Evolutionary conservation across 2,329 filamentous ascomycete species (phyloP).

Genomic region (Emmonsia crescens): DNA sequence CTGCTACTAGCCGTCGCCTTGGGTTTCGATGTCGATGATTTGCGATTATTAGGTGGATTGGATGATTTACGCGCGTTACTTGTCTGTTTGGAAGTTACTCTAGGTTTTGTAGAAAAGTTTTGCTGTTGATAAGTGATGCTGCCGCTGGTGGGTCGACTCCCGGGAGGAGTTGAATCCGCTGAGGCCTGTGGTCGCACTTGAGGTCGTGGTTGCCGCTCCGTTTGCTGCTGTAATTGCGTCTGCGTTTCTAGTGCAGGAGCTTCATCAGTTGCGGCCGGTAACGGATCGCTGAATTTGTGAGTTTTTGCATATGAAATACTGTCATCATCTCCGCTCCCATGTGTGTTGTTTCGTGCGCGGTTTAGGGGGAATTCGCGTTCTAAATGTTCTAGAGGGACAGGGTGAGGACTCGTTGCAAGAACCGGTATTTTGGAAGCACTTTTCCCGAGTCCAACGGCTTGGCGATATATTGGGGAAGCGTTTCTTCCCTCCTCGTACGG

Average conservation of each 20-base stretch:
- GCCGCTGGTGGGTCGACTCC: constrained; percentile 13
- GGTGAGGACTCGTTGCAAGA: constrained; percentile 65
- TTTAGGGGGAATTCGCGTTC: constrained; percentile 62
- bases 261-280: not conserved
- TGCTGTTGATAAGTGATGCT: constrained; percentile 12
- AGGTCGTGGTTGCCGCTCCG: not conserved
- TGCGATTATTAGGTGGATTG: constrained; percentile 29
- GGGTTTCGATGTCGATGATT: constrained; percentile 27
- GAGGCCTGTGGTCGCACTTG: not conserved
- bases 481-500: constrained; percentile 24
- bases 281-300: constrained; percentile 30
- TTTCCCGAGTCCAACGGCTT: constrained; percentile 44
- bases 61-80: constrained; percentile 29
- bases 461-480: constrained; percentile 40
- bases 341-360: constrained; percentile 48
- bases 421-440: constrained; percentile 75
- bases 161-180: constrained; percentile 17
- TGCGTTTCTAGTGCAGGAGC: constrained; percentile 3
- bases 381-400: constrained; percentile 59
- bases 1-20: constrained; percentile 25
- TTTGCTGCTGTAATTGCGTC: not conserved
- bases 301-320: constrained; percentile 50
- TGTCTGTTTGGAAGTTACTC: constrained; percentile 23
- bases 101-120: constrained; percentile 17
- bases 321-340: constrained; percentile 50